A percentile compares a stretch with the other conserved stretches of the same genome.
These are phyloP conservation scores for Pythium pyrilobum DNA, from an alignment of 352 stramenopile species.

Conservation along the genomic window DNA sequence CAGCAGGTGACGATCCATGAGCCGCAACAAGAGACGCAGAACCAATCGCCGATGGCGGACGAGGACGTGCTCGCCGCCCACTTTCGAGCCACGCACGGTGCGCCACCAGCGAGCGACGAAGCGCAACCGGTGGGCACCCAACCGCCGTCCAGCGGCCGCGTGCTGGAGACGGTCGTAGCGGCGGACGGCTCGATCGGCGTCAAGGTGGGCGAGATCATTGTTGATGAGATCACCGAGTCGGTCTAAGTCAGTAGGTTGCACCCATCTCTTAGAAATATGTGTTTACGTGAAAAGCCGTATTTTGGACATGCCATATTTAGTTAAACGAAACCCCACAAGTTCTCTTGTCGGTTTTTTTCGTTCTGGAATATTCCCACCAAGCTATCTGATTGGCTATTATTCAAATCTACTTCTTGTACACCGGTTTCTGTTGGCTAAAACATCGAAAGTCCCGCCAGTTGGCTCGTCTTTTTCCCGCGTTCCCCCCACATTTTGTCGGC, in stretches of 20 bases:
- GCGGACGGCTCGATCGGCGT: conserved; percentile 8
- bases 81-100: conserved; percentile 4
- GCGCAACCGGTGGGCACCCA: neutral
- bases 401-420: neutral
- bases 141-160: neutral
- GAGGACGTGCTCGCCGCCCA: neutral
- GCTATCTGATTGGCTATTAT: conserved; percentile 1
- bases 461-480: neutral
- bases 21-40: neutral
- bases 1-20: neutral
- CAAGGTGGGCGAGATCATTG: conserved; percentile 15
- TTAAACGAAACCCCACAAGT: no score
- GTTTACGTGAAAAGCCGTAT: neutral
- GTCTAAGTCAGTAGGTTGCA: conserved; percentile 5
- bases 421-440: neutral
- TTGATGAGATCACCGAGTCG: conserved; percentile 25
- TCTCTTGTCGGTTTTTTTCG: neutral
- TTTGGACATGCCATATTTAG: neutral
- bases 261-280: conserved; percentile 1
- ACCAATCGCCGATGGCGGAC: neutral
- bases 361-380: conserved; percentile 5
- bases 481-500: neutral
- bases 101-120: neutral
- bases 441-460: neutral
- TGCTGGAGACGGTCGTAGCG: conserved; percentile 6